Evolutionary conservation across 1,139 yeast genomes (phyloP), one percentile per base, ranked within the genome.

Genomic region (Martiniozyma asiatica): DNA sequence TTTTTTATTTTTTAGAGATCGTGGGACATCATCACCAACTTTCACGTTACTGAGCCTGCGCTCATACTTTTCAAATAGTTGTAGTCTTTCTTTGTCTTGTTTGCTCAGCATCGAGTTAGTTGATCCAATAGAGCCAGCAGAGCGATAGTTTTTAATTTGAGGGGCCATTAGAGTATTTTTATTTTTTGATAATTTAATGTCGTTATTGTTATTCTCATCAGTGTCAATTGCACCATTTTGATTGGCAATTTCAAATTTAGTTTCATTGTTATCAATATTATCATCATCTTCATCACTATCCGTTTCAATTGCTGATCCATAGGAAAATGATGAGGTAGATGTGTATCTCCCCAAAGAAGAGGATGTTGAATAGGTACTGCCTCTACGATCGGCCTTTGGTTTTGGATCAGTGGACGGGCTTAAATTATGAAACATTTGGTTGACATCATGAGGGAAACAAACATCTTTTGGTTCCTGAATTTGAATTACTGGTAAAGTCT

Each of bases 11-110:
- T 25, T 15, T 16, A 12, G 20, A 11, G 32, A 29, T 12, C 16
- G 14, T n/a, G 24, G 20, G 13, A 13, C 22, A 12, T 25, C 28
- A 15, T 24, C 22, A 10, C 11, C 29, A 9, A 29, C 31, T 13
- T 32, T 30, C 11, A 39, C 41, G 10, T 38, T 29, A 12, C 39
- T 34, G 35, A 49, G 35, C 24, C 51, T 37, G 15, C 51, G 28
- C 13, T 48, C 40, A 32, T 49, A 49, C 26, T 45, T 47, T 14
- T 47, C 52, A 27, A 49, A 41, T 11, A 49, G 37, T 11, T 48
- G 39, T 16, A 34, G 29, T 16, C 32, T 39, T 14, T 40, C 38
- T 13, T 29, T 32, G 8, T 25, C 31, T 12, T 32, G 34, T 16
- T 30, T 30, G 6, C 25, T 20, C 8, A 30, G 12, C 5, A 21